Base-by-base conservation (phyloP, 352 stramenopile species). In the Phytophthora fragariae region DNA sequence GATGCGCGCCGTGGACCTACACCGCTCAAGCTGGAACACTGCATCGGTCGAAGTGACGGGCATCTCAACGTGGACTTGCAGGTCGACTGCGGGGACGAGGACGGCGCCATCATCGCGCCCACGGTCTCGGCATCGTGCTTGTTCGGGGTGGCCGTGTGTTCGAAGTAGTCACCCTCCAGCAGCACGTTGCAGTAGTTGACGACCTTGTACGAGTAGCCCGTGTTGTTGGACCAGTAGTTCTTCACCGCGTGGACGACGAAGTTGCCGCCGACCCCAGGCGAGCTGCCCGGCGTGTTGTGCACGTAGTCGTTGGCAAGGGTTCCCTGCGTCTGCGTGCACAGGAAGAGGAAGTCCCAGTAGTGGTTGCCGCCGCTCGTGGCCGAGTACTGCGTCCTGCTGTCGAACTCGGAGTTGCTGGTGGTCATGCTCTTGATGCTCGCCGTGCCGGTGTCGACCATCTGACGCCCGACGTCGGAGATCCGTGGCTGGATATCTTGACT, bases 211-310 rank as follows among this genome's bases (percentile, higher is more conserved):
- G 72, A 77, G 64, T 64, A 70, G 17, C 70, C 77, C 33, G 77
- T 74, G 65, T 81, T 87, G 66, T 75, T 75, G 41, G 60, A 73
- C 77, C 77, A 87, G 72, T 85, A 82, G 75, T 87, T 87, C 67
- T 85, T 85, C 39, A 64, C 77, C 4, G 76, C 66, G 57, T 84
- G 77, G 12, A 72, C 68, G 31, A 79, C 35, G 33, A 73, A 68
- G 66, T 15, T 72, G 44, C 61, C 72, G 24, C 65, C 65, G 44
- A 75, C 69, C 62, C 75, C 75, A 49, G 79, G 76, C 8, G 73
- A 77, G 54, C 76, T 76, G 1, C 76, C 76, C 5, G 79, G 84
- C 59, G 70, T 27, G 24, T 2, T 27, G 24, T 27, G 24, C 24
- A 27, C 24, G 24, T 27, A 27, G 24, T 27, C 24, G 46, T 59